These are phyloP conservation scores for Serendipita sp. DNA, from an alignment of 768 basidiomycete genomes.

Conservation along the genomic window DNA sequence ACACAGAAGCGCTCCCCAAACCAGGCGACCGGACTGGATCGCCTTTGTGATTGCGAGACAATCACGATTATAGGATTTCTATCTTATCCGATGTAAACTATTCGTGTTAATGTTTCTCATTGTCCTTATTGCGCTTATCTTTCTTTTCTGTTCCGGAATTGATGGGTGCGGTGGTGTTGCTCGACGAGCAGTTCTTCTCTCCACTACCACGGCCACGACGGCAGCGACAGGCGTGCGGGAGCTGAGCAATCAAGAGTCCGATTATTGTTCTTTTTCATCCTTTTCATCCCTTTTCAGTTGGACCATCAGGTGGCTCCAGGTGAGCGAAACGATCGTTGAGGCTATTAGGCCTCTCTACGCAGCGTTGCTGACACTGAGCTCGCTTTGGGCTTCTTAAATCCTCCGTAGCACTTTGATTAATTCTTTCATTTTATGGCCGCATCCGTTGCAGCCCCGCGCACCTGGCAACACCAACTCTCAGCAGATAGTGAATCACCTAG, in stretches of 20 bases:
- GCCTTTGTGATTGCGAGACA: too few relatives aligned
- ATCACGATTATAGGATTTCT: too few relatives aligned
- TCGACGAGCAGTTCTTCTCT: background rate
- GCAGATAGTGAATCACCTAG: slow-evolving; percentile 4
- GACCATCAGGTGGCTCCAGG: background rate
- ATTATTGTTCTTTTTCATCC: background rate
- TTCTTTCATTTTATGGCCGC: slow-evolving; percentile 7
- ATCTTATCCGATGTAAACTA: too few relatives aligned
- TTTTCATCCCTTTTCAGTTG: slow-evolving; percentile 2
- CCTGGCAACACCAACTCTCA: slow-evolving; percentile 2
- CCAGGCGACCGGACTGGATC: too few relatives aligned
- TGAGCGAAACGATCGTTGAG: background rate
- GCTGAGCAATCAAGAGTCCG: slow-evolving; percentile 1
- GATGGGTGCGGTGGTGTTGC: too few relatives aligned
- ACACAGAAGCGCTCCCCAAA: too few relatives aligned
- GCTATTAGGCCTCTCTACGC: background rate
- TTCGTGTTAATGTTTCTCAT: too few relatives aligned
- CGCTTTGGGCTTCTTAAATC: background rate
- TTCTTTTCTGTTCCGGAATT: too few relatives aligned
- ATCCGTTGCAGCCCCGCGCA: background rate
- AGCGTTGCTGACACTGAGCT: background rate
- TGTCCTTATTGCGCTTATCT: too few relatives aligned
- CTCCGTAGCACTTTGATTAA: background rate
- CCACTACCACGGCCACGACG: background rate
- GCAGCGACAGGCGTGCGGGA: background rate